phyloP scores from a whole-genome alignment of 2,329 filamentous ascomycete species.

The Botryotinia globosa region DNA sequence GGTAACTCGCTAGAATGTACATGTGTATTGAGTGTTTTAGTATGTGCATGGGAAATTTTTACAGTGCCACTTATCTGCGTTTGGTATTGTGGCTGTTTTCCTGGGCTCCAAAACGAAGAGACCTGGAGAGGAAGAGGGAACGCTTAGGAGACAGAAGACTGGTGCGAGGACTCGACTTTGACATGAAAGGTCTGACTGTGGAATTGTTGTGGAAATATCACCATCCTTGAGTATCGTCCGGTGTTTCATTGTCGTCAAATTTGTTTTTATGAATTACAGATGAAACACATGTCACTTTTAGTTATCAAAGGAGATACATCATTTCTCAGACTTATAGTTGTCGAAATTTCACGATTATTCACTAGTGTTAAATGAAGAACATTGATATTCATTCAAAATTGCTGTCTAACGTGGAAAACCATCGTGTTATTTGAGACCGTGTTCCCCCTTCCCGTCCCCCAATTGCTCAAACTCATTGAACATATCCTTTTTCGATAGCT shows the following conservation, averaged over 20 bases:
- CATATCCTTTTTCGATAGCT: background rate
- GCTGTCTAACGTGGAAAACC: background rate
- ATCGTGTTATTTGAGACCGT: background rate
- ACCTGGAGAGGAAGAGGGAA: fast-evolving
- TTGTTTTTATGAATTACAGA: background rate
- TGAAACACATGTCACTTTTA: background rate
- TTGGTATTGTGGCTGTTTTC: background rate
- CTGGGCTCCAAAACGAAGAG: background rate
- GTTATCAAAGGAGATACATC: background rate
- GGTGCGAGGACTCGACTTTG: fast-evolving
- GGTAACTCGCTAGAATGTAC: background rate
- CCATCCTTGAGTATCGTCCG: fast-evolving
- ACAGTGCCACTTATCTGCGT: background rate
- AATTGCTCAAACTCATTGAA: background rate
- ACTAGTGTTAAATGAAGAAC: background rate
- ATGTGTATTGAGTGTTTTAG: fast-evolving
- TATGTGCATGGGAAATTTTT: fast-evolving
- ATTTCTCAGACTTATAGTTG: background rate
- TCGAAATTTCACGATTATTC: background rate
- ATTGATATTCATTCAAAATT: too few relatives aligned
- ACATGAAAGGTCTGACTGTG: background rate
- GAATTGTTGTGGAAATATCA: fast-evolving
- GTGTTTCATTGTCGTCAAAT: too few relatives aligned
- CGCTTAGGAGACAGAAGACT: background rate
- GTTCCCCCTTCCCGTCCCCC: background rate